These are phyloP conservation scores for Perkinsus chesapeaki DNA, from an alignment of 169 alveolate species.

Conservation along the genomic window DNA sequence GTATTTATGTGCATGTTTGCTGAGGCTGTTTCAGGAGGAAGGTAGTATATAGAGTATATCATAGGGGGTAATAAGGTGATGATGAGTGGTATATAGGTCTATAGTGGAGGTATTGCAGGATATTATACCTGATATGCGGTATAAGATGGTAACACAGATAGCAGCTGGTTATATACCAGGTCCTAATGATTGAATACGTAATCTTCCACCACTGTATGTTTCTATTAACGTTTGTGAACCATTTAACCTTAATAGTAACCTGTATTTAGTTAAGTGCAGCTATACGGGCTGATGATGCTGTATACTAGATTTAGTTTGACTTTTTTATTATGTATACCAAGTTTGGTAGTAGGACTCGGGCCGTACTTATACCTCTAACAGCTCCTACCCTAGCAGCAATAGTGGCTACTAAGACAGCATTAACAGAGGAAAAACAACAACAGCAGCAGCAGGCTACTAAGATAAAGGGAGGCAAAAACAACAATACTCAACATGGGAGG, in stretches of 20 bases:
- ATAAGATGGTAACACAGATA: background rate
- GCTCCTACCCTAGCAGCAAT: background rate
- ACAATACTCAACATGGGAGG: too few relatives aligned
- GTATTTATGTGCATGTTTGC: slow-evolving; percentile 40
- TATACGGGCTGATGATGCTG: background rate
- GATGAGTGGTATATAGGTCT: background rate
- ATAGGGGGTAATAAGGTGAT: background rate
- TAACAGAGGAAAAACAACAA: background rate
- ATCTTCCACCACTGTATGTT: background rate
- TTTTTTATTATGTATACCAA: background rate
- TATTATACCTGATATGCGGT: background rate
- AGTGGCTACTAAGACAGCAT: background rate
- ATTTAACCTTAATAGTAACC: background rate
- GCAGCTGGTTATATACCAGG: background rate
- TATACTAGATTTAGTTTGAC: background rate
- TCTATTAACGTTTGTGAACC: background rate
- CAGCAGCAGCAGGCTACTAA: background rate
- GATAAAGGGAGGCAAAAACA: background rate
- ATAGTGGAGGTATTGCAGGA: background rate
- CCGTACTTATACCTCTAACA: background rate
- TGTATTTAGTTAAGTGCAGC: background rate
- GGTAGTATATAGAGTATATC: background rate
- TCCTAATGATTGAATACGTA: background rate
- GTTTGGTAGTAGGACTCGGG: background rate
- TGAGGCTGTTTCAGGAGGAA: slow-evolving; percentile 23